phyloP scores from a whole-genome alignment of 2,329 filamentous ascomycete genomes.

The Byssoonygena ceratinophila region DNA sequence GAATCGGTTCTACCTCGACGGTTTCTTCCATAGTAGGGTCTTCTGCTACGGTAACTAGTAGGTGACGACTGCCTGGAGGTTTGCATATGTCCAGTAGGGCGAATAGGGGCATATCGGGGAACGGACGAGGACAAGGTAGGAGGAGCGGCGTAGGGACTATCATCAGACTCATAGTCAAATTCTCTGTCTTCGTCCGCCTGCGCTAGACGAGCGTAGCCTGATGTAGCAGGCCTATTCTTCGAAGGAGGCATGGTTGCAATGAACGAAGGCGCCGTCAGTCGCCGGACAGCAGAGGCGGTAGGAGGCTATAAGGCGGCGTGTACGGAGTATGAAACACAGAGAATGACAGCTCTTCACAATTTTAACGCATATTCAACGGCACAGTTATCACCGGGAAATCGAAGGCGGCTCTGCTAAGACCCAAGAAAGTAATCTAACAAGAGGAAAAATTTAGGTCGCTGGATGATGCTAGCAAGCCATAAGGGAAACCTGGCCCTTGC shows the following conservation, averaged over 20 bases:
- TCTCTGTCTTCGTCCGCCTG: conserved; percentile 57
- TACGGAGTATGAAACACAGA: background rate
- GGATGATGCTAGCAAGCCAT: background rate
- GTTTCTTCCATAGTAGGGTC: conserved; percentile 37
- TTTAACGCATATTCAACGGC: background rate
- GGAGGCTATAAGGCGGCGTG: background rate
- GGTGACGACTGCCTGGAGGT: conserved; percentile 30
- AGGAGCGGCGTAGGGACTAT: conserved; percentile 46
- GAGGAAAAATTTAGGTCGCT: background rate
- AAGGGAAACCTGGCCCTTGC: background rate
- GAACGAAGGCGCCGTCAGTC: background rate
- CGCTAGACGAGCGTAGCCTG: conserved; percentile 74
- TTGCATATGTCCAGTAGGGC: conserved; percentile 43
- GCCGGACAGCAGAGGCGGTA: too few species aligned
- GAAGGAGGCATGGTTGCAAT: conserved; percentile 23
- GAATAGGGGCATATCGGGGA: conserved; percentile 54
- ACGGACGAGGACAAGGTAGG: conserved; percentile 46
- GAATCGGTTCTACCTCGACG: conserved; percentile 57
- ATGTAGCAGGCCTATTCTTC: conserved; percentile 55
- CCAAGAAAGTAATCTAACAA: background rate
- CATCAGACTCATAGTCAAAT: conserved; percentile 44
- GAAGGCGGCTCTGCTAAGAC: background rate
- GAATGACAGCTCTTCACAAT: background rate
- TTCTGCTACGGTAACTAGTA: conserved; percentile 32
- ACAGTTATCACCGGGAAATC: background rate